These are phyloP conservation scores for Yamadazyma jaroonii DNA, from an alignment of 1,139 yeast genomes.

Conservation along the genomic window DNA sequence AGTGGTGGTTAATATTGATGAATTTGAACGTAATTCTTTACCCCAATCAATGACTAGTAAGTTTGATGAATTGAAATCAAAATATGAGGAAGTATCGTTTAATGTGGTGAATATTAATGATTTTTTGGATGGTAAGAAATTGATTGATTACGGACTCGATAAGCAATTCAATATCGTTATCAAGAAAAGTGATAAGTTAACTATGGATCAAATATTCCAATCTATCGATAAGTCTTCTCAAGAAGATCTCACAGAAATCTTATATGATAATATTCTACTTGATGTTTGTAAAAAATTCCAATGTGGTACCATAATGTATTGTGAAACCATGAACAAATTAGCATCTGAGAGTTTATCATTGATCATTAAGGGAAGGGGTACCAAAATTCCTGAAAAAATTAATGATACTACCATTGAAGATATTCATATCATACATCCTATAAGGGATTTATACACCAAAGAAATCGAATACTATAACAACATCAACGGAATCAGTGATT, in stretches of 20 bases:
- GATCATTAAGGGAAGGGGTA: conserved; percentile 90
- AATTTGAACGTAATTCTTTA: conserved; percentile 19
- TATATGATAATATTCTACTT: conserved; percentile 48
- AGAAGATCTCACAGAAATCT: conserved; percentile 56
- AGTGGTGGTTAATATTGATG: conserved; percentile 53
- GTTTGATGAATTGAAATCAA: conserved; percentile 19
- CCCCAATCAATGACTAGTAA: conserved; percentile 17
- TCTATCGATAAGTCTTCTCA: conserved; percentile 52
- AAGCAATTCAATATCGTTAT: conserved; percentile 26
- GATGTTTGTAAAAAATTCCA: conserved; percentile 43
- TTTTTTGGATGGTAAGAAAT: conserved; percentile 24
- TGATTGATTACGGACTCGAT: conserved; percentile 26
- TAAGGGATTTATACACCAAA: conserved; percentile 67
- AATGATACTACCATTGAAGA: conserved; percentile 40
- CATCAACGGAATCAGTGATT: conserved; percentile 26
- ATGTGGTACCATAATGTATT: conserved; percentile 61
- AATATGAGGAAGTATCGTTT: conserved; percentile 32
- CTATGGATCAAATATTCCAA: conserved; percentile 25
- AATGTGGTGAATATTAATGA: conserved; percentile 18
- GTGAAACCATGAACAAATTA: conserved; percentile 78
- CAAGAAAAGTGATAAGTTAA: conserved; percentile 7
- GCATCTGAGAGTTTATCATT: conserved; percentile 78
- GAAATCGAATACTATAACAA: conserved; percentile 59
- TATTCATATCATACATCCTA: conserved; percentile 58
- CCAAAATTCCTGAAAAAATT: conserved; percentile 52